These are phyloP conservation scores for Sporothrix globosa DNA, from an alignment of 2,329 filamentous ascomycete genomes.

Conservation along the genomic window DNA sequence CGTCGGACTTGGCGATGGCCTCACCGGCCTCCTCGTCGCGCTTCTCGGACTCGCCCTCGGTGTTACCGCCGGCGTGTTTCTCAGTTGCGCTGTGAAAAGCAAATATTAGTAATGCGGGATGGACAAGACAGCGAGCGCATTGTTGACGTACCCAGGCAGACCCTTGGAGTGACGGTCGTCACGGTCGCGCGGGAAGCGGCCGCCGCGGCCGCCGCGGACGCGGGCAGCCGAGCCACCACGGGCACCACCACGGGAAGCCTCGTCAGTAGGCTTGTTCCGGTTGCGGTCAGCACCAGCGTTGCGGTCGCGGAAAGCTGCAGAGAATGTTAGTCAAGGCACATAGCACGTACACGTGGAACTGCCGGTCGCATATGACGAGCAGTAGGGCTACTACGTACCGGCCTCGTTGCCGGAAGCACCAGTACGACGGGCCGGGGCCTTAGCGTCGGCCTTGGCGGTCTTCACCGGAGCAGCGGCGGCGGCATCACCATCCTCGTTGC, in stretches of 20 bases:
- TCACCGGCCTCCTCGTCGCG: slow-evolving; percentile 91
- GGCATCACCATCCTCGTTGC: slow-evolving; percentile 65
- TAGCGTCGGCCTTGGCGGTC: slow-evolving; percentile 74
- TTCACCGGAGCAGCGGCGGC: slow-evolving; percentile 86
- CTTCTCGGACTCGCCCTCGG: slow-evolving; percentile 79
- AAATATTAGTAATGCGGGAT: neutral
- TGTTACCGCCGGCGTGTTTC: slow-evolving; percentile 87
- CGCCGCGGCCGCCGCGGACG: slow-evolving; percentile 62
- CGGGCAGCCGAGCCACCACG: slow-evolving; percentile 68
- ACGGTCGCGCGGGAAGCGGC: slow-evolving; percentile 55
- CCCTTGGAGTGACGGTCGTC: slow-evolving; percentile 61
- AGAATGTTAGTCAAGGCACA: slow-evolving; percentile 31
- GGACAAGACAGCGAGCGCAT: neutral
- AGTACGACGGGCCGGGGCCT: slow-evolving; percentile 64
- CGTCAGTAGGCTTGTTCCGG: slow-evolving; percentile 76
- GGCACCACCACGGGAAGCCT: slow-evolving; percentile 59
- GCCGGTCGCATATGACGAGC: too few relatives aligned
- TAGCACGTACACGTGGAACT: too few relatives aligned
- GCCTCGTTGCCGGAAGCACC: slow-evolving; percentile 77
- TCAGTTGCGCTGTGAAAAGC: slow-evolving; percentile 68
- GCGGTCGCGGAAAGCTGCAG: slow-evolving; percentile 83
- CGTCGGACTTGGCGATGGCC: slow-evolving; percentile 81
- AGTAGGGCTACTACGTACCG: slow-evolving; percentile 61
- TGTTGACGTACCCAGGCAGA: slow-evolving; percentile 50
- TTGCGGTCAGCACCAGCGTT: slow-evolving; percentile 80